Evolutionary conservation across 2,329 filamentous ascomycete genomes (phyloP).

Genomic region (Trichoderma sp.): DNA sequence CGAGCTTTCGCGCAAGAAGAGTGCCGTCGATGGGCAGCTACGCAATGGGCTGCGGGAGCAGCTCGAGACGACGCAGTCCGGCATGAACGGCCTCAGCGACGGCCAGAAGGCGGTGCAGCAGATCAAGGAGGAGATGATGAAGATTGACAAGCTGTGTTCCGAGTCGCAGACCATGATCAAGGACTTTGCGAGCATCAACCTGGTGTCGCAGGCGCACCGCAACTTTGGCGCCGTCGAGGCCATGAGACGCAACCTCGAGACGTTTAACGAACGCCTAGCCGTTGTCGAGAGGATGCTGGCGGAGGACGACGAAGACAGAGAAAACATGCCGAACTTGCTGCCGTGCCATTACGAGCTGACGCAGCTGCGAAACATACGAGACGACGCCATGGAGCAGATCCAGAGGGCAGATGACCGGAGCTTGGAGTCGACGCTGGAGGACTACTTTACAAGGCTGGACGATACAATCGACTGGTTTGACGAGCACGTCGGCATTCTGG

Average conservation of each 20-base stretch:
- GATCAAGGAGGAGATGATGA: conserved; percentile 98
- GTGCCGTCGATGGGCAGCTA: conserved; percentile 84
- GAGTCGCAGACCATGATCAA: conserved; percentile 97
- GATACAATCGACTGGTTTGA: conserved; percentile 92
- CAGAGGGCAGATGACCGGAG: conserved; percentile 69
- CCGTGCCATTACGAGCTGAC: conserved; percentile 90
- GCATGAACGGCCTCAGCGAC: conserved; percentile 84
- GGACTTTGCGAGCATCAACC: conserved; percentile 90
- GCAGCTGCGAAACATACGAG: conserved; percentile 85
- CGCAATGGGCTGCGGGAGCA: conserved; percentile 86
- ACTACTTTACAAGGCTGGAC: conserved; percentile 85
- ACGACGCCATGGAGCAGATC: conserved; percentile 97
- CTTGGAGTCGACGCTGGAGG: conserved; percentile 77
- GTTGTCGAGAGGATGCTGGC: conserved; percentile 74
- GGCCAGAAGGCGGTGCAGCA: conserved; percentile 87
- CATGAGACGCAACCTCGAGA: conserved; percentile 88
- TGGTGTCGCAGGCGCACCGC: conserved; percentile 88
- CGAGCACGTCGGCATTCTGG: conserved; percentile 84
- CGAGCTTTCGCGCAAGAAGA: conserved; percentile 93
- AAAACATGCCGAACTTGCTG: conserved; percentile 89
- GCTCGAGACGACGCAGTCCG: conserved; percentile 88
- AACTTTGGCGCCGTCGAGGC: conserved; percentile 93
- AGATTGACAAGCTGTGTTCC: conserved; percentile 94
- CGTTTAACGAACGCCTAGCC: conserved; percentile 74
- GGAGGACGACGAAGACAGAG: conserved; percentile 79